Conservation (phyloP, 306 rosid genomes). For the Rubus idaeus region DNA sequence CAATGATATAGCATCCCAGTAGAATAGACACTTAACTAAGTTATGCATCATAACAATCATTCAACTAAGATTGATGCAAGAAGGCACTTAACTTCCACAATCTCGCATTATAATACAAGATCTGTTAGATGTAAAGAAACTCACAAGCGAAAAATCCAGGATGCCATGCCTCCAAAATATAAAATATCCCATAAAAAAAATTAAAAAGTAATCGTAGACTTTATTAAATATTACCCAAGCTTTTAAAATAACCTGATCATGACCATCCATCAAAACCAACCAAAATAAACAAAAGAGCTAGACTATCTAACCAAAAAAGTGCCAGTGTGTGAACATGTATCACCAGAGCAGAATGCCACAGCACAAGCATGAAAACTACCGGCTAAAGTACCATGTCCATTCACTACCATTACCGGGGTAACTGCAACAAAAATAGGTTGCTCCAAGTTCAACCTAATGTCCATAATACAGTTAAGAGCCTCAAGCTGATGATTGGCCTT, state of each 20-base stretch:
- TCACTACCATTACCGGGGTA: too few relatives aligned
- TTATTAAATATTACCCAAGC: background rate
- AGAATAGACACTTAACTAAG: background rate
- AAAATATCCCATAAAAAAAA: background rate
- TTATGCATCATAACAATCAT: background rate
- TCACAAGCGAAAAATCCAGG: background rate
- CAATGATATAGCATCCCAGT: background rate
- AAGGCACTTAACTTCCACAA: conserved; percentile 1
- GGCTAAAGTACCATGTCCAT: too few relatives aligned
- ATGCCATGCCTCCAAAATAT: background rate
- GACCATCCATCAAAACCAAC: background rate
- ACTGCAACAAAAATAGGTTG: too few relatives aligned
- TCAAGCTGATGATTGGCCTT: too few relatives aligned
- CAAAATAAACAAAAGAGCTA: background rate
- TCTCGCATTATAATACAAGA: background rate
- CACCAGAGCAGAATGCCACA: too few relatives aligned
- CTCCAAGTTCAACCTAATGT: too few relatives aligned
- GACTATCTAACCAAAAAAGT: too few relatives aligned
- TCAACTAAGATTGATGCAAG: background rate
- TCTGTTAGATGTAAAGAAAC: background rate
- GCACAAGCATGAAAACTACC: too few relatives aligned
- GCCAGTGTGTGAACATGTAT: too few relatives aligned
- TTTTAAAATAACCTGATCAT: background rate
- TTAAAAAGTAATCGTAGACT: background rate
- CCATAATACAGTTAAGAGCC: too few relatives aligned